Conservation (phyloP, 352 stramenopile genomes). For the Plasmopara viticola region DNA sequence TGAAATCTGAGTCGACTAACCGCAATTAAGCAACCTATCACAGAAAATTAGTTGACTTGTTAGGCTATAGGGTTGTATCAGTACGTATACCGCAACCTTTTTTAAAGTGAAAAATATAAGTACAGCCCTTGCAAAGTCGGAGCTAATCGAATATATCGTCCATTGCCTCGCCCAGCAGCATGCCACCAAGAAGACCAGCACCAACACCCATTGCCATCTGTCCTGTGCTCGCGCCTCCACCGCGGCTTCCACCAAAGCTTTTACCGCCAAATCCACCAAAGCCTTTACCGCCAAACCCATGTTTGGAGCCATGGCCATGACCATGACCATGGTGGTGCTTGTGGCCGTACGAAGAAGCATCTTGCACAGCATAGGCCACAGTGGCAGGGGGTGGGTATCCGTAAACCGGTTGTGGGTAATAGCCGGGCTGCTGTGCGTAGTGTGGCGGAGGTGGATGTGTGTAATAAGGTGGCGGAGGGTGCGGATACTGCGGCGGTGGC, state of each 20-base stretch:
- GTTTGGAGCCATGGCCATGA: constrained; percentile 13
- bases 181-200: constrained; percentile 61
- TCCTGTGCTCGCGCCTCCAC: constrained; percentile 28
- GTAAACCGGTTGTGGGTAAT: constrained; percentile 30
- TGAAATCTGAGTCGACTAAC: too few relatives aligned
- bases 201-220: constrained; percentile 66
- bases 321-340: constrained; percentile 32
- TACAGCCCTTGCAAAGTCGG: too few relatives aligned
- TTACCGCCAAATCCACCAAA: constrained; percentile 7
- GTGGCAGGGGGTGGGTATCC: constrained; percentile 20
- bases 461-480: constrained; percentile 26
- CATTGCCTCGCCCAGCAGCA: constrained; percentile 67
- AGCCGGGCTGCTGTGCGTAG: constrained; percentile 25
- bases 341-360: constrained; percentile 17
- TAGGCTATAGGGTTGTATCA: too few relatives aligned
- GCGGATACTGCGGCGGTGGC: constrained; percentile 24
- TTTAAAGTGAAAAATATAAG: too few relatives aligned
- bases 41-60: too few relatives aligned
- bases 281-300: constrained; percentile 19
- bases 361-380: constrained; percentile 28
- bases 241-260: constrained; percentile 10
- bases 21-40: too few relatives aligned
- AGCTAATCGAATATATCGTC: constrained; percentile 48
- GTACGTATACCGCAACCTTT: too few relatives aligned
- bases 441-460: constrained; percentile 22